Evolutionary conservation across 2,329 filamentous ascomycete species (phyloP), one percentile per base, ranked within the genome.

Genomic region (Endocalyx cinctus): DNA sequence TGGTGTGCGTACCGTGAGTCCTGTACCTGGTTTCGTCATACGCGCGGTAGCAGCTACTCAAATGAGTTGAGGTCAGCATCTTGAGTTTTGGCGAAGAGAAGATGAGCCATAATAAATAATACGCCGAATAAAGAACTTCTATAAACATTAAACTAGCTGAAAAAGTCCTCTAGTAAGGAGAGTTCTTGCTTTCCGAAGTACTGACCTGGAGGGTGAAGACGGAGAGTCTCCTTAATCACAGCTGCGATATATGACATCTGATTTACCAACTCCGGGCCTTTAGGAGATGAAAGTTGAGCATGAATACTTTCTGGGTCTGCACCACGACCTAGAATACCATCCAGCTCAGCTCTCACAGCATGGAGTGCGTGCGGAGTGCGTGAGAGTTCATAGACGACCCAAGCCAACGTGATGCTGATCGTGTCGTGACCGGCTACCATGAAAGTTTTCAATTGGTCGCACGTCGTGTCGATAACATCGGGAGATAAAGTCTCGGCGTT

Each of bases 381-480:
- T 4, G 54, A 53, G 0, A 66, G 51, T 34, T 63, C 52, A 39
- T 65, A 63, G 15, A 60, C 51, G 1, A 49, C 42, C 58, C 59
- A 66, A 8, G 57, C 48, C 2, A 66, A 43, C 2, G 57, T 45
- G 37, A 55, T 59, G 22, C 54, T 57, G 2, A 62, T 63, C 4
- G 63, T 64, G 39, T 66, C 62, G 27, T 66, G 63, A 4, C 63
- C 62, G 3, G 60, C 62, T 25, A 67, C 61, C 10, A 64, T 43
- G 39, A 67, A 66, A 0, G 57, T 55, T 31, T 58, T 59, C 19
- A 66, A 41, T 38, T 64, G 59, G 33, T 63, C 57, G 22, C 50
- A 52, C 4, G 57, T 59, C 25, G 51, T 42, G 12, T 48, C 23
- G 10, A 64, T 22, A 10, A 59, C 31, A 5, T 50, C 39, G 1